Evolutionary conservation across 345 rosid genomes (phyloP).

Genomic region (Kernera saxatilis): DNA sequence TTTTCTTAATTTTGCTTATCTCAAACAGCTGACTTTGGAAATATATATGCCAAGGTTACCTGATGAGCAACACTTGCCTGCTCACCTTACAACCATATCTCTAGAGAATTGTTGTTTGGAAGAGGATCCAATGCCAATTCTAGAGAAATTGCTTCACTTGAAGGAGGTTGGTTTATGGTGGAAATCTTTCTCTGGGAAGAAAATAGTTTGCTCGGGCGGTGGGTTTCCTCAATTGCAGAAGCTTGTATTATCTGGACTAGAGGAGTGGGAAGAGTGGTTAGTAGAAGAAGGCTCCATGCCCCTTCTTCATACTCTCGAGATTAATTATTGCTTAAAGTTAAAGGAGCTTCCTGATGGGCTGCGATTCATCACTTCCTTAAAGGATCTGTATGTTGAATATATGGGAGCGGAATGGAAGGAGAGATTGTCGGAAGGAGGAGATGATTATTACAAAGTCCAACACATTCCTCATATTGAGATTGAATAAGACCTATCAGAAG

Average conservation of each 20-base stretch:
- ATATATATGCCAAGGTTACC: not conserved
- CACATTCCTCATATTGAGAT: too few species aligned
- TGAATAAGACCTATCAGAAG: too few species aligned
- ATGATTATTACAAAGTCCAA: not conserved
- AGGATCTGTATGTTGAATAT: not conserved
- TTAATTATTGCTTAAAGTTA: rapidly evolving
- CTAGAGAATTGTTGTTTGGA: not conserved
- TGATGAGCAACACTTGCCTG: not conserved
- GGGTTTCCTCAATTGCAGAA: not conserved
- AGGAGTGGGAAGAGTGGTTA: not conserved
- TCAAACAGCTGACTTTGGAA: rapidly evolving
- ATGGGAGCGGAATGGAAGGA: not conserved
- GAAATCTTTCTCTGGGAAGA: not conserved
- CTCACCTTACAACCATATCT: not conserved
- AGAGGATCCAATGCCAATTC: not conserved
- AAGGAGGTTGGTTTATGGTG: not conserved
- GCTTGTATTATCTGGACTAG: not conserved
- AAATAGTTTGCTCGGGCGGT: not conserved
- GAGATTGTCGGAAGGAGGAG: not conserved
- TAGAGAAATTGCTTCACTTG: not conserved
- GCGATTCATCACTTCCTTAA: not conserved
- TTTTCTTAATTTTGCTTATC: too few species aligned
- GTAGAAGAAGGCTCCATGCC: not conserved
- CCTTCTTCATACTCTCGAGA: not conserved
- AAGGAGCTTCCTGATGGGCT: not conserved